Percentiles rank a stretch among this genome's conserved stretches.
Evolutionary conservation across 805 yeast genomes (phyloP).

Genomic region (Metschnikowia cerradonensis): DNA sequence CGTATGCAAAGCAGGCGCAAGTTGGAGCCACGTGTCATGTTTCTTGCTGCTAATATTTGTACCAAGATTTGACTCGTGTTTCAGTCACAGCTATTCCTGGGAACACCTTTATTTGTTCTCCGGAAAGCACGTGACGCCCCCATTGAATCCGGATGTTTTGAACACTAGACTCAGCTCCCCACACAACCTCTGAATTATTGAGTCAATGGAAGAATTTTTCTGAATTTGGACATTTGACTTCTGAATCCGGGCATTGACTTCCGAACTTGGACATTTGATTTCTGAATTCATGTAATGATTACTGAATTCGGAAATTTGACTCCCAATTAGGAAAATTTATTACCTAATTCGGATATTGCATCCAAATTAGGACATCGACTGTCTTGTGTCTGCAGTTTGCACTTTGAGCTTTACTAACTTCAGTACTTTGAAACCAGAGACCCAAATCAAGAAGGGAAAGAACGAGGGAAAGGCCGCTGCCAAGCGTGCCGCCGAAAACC

Average conservation of each 20-base stretch:
- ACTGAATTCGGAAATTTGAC: too few relatives aligned
- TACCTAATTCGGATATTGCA: too few relatives aligned
- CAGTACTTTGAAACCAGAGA: slow-evolving; percentile 70
- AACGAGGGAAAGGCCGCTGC: slow-evolving; percentile 73
- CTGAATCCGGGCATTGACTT: too few relatives aligned
- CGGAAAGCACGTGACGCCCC: slow-evolving; percentile 14
- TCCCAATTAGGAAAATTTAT: too few relatives aligned
- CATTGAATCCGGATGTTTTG: background rate
- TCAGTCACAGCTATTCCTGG: slow-evolving; percentile 20
- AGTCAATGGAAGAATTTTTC: too few relatives aligned
- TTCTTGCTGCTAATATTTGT: background rate
- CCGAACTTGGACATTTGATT: too few relatives aligned
- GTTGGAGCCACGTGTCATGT: slow-evolving; percentile 6
- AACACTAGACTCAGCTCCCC: background rate
- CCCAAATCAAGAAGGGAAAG: slow-evolving; percentile 79
- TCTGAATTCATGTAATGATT: too few relatives aligned
- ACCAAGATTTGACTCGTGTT: slow-evolving; percentile 15
- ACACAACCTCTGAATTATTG: too few relatives aligned
- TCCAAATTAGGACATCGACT: too few relatives aligned
- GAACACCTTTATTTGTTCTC: slow-evolving; percentile 1
- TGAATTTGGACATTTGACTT: too few relatives aligned
- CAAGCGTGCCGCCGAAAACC: slow-evolving; percentile 76
- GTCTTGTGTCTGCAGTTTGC: background rate
- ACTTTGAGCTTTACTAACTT: background rate
- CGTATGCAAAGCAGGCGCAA: background rate